Evolutionary conservation across 345 rosid species (phyloP), one percentile per base, ranked within the genome.

Genomic region (Eucalyptus leucophloia): DNA sequence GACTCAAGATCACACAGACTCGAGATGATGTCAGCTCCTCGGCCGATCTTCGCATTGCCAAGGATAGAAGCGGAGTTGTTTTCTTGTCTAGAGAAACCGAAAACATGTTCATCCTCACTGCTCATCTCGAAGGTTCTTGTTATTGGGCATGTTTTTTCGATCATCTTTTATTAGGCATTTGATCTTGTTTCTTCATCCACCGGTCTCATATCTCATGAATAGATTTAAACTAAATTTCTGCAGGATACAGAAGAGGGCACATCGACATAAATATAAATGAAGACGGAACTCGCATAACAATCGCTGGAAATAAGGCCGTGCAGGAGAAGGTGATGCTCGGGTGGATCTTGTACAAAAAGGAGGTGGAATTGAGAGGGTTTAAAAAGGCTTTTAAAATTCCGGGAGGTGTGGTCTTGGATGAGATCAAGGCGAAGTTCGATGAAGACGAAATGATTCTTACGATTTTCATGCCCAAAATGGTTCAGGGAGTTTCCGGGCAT

Each of bases 31-130:
- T 91, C 54, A 93, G 93, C 19, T 94, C 96, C 88, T 92, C 91
- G 2, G 80, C 95, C 16, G 92, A 94, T 90, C 90, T 97, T 81
- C 93, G 90, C 40, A 88, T 95, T 77, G 87, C 93, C 18, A 97
- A 93, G 92, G 95, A 94, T 89, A 91, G 92, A 7, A 91, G 90
- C 51, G 95, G 95, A 89, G 95, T 95, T 54, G 60, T 96, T 87
- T 95, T 96, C 91, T 89, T 94, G 87, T 95, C 97, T 81, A 91
- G 88, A 90, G 99, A 98, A 94, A 98, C 97, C 7, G 95, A 96
- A 26, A 90, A 93, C 56, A 90, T 90, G 93, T 97, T 96, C 95
- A 89, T 92, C 91, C 95, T 98, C 91, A 91, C 94, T 89, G 95
- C 93, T 45, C 93, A 97, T 92, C 97, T 98, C 89, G 93, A 91